Evolutionary conservation across 352 stramenopile genomes (phyloP), one percentile per base, ranked within the genome.

Genomic region (Aphanomyces astaci): DNA sequence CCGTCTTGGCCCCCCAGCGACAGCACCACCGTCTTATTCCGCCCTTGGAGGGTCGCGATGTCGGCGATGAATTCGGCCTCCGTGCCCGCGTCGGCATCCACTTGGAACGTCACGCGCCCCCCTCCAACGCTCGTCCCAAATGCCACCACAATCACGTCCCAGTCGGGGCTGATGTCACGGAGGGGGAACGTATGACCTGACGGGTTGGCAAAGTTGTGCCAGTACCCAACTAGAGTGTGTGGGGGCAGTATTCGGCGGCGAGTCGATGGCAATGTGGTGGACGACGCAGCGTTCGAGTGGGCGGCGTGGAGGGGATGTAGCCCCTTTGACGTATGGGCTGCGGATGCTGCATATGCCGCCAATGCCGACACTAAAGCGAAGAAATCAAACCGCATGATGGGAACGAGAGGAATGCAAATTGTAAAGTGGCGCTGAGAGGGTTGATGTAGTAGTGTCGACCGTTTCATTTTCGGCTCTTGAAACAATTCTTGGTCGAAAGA

Each of bases 201-300:
- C 30, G 62, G 62, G 39, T 68, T 68, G 9, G 13, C 40, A 59
- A 68, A 68, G 43, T 68, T 48, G 51, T 68, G 62, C 62, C 62
- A 68, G 51, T 68, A 68, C 17, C 62, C 62, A 2, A 68, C 62
- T 15, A 68, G 43, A 5, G 43, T 31, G 48, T 68, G 62, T 4
- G 33, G 13, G 55, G 9, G 39, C 45, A 67, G 40, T 28, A 7
- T 7, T 45, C 17, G 22, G 9, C 7, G 11, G 17, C 15, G 17
- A 10, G 25, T 7, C 1, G 52, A 13, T 32, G 52, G 19, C 52
- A 2, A 30, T n/a, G n/a, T n/a, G 13, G 48, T 30, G n/a, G 48
- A 30, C n/a, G 48, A 25, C 0, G 48, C 48, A 55, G n/a, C 27
- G 48, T 43, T 43, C 36, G 36, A 7, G 15, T 43, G 7, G 7